A percentile compares a stretch with the other conserved stretches of the same genome.
Conservation (phyloP, 129 eudicot genomes). For the Gnaphalium uliginosum region DNA sequence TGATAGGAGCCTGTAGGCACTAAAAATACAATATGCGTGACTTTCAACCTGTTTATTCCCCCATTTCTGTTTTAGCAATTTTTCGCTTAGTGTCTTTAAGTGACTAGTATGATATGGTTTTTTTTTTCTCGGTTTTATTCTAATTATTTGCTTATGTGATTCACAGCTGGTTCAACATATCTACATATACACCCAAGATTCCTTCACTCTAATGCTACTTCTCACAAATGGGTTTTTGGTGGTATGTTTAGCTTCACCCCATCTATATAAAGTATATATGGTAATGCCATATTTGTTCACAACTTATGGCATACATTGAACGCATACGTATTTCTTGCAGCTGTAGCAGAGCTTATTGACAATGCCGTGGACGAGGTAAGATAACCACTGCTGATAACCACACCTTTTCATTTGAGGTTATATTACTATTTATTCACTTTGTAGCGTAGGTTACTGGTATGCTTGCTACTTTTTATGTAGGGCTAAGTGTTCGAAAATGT, state of each 20-base stretch:
- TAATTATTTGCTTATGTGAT: constrained; percentile 20
- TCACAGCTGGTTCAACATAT: constrained; percentile 56
- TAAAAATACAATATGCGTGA: background rate
- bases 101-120: background rate
- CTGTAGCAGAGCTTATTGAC: constrained; percentile 93
- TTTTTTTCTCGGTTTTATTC: background rate
- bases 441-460: background rate
- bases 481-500: no score
- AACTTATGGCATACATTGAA: constrained; percentile 8
- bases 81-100: no score
- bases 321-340: constrained; percentile 36
- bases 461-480: no score
- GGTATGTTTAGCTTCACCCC: constrained; percentile 48
- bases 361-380: constrained; percentile 92
- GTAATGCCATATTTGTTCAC: background rate
- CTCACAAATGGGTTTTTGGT: constrained; percentile 98
- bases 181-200: constrained; percentile 85
- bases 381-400: constrained; percentile 6
- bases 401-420: background rate
- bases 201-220: constrained; percentile 96
- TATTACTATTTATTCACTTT: background rate
- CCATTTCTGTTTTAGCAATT: no score
- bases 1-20: background rate
- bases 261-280: constrained; percentile 8
- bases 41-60: background rate